phyloP scores from a whole-genome alignment of 2,329 filamentous ascomycete species.

The Blastomyces percursus region DNA sequence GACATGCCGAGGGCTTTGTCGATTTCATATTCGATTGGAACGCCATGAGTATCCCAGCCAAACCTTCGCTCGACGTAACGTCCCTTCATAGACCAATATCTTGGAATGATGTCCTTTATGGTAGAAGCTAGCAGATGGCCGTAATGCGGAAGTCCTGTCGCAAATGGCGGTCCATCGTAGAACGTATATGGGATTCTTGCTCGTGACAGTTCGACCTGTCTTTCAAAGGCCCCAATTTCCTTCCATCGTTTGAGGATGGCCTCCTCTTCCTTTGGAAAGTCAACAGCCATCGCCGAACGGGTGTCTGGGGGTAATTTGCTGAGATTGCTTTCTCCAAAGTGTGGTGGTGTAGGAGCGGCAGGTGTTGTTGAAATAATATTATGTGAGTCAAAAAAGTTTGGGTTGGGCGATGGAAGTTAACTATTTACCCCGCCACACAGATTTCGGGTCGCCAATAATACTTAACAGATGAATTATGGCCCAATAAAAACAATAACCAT shows the following conservation, averaged over 20 bases:
- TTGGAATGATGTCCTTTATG: slow-evolving; percentile 92
- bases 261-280: slow-evolving; percentile 89
- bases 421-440: slow-evolving; percentile 1
- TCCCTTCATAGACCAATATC: slow-evolving; percentile 97
- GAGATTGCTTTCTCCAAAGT: neutral
- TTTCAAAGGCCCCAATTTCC: slow-evolving; percentile 82
- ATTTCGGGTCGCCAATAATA: slow-evolving; percentile 1
- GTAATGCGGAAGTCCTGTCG: slow-evolving; percentile 59
- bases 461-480: neutral
- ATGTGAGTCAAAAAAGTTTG: slow-evolving; percentile 8
- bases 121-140: slow-evolving; percentile 79
- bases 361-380: slow-evolving; percentile 5
- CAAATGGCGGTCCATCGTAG: slow-evolving; percentile 78
- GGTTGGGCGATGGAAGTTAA: neutral
- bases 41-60: slow-evolving; percentile 89
- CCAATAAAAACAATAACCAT: neutral
- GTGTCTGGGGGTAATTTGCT: slow-evolving; percentile 10
- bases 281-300: slow-evolving; percentile 59
- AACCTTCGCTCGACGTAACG: slow-evolving; percentile 85
- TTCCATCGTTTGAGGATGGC: slow-evolving; percentile 74
- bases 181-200: slow-evolving; percentile 82
- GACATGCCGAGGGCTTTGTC: slow-evolving; percentile 91
- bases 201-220: slow-evolving; percentile 75
- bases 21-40: slow-evolving; percentile 94
- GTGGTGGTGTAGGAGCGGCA: slow-evolving; percentile 10